These are phyloP conservation scores for Eremomyces bilateralis DNA, from an alignment of 495 filamentous ascomycete genomes.

Conservation along the genomic window DNA sequence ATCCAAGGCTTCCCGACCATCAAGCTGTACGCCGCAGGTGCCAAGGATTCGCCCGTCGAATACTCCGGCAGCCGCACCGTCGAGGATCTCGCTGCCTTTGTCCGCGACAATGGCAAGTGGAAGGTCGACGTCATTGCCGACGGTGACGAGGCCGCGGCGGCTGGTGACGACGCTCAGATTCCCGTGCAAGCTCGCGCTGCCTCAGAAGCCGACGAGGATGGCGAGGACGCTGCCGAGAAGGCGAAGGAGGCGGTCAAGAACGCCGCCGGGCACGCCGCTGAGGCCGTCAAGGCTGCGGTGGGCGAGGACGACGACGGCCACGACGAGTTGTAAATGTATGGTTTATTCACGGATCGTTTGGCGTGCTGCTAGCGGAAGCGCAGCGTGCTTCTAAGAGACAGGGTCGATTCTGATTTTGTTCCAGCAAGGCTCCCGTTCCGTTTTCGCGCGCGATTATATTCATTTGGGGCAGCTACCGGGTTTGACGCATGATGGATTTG, in stretches of 20 bases:
- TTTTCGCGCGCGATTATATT: too few species aligned
- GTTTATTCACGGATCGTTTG: too few species aligned
- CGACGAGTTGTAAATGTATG: constrained; percentile 50
- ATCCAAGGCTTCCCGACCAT: constrained; percentile 98
- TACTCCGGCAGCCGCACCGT: constrained; percentile 79
- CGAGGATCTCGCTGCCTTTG: constrained; percentile 83
- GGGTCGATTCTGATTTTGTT: too few species aligned
- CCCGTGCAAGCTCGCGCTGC: constrained; percentile 27
- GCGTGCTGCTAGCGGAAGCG: too few species aligned
- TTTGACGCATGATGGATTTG: too few species aligned
- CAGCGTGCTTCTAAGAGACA: too few species aligned
- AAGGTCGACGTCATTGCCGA: constrained; percentile 41
- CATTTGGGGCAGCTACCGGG: too few species aligned
- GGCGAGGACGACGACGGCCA: constrained; percentile 27
- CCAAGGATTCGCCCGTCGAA: constrained; percentile 64
- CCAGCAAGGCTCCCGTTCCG: too few species aligned
- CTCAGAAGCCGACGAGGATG: constrained; percentile 14
- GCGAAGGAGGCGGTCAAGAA: constrained; percentile 25
- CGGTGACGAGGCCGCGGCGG: constrained; percentile 23
- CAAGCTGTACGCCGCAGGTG: constrained; percentile 86
- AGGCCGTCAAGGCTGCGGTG: constrained; percentile 17
- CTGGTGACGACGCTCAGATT: constrained; percentile 23
- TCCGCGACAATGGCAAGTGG: constrained; percentile 86
- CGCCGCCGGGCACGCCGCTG: constrained; percentile 21
- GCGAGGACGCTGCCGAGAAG: constrained; percentile 21